Conservation (phyloP, 805 yeast genomes). For the Teunomyces gatunensis region DNA sequence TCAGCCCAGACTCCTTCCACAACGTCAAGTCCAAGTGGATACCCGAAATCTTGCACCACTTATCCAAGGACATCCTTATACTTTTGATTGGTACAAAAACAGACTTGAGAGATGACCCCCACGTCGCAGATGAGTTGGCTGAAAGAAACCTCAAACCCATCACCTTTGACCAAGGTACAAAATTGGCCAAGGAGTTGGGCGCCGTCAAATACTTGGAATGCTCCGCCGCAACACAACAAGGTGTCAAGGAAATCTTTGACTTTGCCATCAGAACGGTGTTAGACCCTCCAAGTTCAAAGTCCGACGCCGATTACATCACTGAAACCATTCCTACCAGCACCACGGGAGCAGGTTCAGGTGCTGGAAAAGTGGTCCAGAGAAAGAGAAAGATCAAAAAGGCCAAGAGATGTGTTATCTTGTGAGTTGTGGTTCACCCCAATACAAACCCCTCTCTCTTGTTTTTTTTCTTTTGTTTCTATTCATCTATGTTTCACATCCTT, state of each 20-base stretch:
- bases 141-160: slow-evolving; percentile 65
- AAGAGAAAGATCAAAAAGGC: slow-evolving; percentile 32
- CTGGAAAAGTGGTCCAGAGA: slow-evolving; percentile 10
- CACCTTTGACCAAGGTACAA: slow-evolving; percentile 56
- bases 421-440: background rate
- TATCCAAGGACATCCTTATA: slow-evolving; percentile 66
- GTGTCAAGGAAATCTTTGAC: slow-evolving; percentile 83
- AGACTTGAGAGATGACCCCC: slow-evolving; percentile 81
- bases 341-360: slow-evolving; percentile 8
- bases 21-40: slow-evolving; percentile 75
- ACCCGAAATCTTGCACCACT: slow-evolving; percentile 84
- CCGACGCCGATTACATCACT: slow-evolving; percentile 10
- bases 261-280: slow-evolving; percentile 72
- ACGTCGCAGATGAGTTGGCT: slow-evolving; percentile 64
- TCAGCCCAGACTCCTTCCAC: slow-evolving; percentile 74
- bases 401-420: slow-evolving; percentile 36
- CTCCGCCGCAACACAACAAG: slow-evolving; percentile 85
- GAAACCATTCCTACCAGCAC: slow-evolving; percentile 14
- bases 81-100: slow-evolving; percentile 85
- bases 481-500: background rate
- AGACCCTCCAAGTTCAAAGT: slow-evolving; percentile 40
- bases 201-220: slow-evolving; percentile 80
- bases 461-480: too few species aligned
- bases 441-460: too few species aligned
- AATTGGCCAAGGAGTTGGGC: slow-evolving; percentile 67